These are phyloP conservation scores for Metarhizium anisopliae DNA, from an alignment of 2,329 filamentous ascomycete genomes.

Conservation along the genomic window DNA sequence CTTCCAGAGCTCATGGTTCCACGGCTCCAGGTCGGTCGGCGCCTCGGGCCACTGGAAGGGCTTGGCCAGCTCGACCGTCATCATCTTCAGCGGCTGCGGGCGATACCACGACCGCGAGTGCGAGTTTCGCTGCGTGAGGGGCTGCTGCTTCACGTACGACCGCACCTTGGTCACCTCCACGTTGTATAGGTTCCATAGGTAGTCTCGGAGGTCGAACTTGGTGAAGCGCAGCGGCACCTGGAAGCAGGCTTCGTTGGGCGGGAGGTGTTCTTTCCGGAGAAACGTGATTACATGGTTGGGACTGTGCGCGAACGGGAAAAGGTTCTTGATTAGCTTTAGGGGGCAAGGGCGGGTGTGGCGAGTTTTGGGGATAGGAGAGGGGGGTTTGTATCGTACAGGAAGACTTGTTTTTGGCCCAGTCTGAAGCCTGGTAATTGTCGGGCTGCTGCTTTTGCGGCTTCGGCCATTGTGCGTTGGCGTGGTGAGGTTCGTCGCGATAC, in stretches of 20 bases:
- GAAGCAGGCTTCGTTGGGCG: constrained; percentile 80
- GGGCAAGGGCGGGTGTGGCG: neutral
- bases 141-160: constrained; percentile 61
- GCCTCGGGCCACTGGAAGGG: constrained; percentile 81
- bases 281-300: constrained; percentile 76
- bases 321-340: neutral
- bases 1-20: constrained; percentile 54
- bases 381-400: constrained; percentile 33
- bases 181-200: constrained; percentile 78
- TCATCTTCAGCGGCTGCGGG: constrained; percentile 71
- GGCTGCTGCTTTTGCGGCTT: constrained; percentile 27
- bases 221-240: constrained; percentile 84
- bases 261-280: constrained; percentile 60
- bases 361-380: neutral
- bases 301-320: constrained; percentile 33
- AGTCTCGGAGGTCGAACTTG: constrained; percentile 94
- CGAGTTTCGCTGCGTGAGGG: constrained; percentile 42
- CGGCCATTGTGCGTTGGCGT: constrained; percentile 26
- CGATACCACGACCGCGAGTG: constrained; percentile 54
- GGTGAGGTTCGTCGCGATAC: constrained; percentile 11
- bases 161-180: constrained; percentile 66
- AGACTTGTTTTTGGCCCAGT: constrained; percentile 46
- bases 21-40: constrained; percentile 52
- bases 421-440: constrained; percentile 34
- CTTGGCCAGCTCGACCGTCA: constrained; percentile 83